Evolutionary conservation across 352 stramenopile species (phyloP).

Genomic region (Pythium utonaiense): DNA sequence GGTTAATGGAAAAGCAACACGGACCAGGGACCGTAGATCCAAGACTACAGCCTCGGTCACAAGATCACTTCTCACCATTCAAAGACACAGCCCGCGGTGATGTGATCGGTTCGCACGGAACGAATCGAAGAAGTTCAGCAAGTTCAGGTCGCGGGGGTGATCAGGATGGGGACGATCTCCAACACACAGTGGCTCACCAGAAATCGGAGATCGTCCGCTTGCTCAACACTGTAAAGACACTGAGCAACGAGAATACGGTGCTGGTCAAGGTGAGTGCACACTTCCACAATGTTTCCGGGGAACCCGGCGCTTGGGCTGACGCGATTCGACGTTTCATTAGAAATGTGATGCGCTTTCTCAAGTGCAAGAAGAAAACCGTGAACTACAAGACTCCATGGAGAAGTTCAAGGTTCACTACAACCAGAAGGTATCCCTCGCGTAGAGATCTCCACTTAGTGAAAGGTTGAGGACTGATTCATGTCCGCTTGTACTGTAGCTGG

Average conservation of each 20-base stretch:
- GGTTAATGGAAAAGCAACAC: constrained; percentile 82
- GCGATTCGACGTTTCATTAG: constrained; percentile 23
- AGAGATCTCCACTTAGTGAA: neutral
- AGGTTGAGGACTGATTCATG: neutral
- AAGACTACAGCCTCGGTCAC: constrained; percentile 11
- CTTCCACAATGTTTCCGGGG: too few relatives aligned
- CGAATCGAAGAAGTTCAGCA: constrained; percentile 18
- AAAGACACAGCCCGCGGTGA: neutral
- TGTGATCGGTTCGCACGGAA: neutral
- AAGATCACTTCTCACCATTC: constrained; percentile 3
- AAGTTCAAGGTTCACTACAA: constrained; percentile 86
- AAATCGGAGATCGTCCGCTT: constrained; percentile 82
- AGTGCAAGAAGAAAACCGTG: constrained; percentile 69
- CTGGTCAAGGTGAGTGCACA: constrained; percentile 67
- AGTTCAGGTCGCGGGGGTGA: constrained; percentile 8
- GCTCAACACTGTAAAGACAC: constrained; percentile 80
- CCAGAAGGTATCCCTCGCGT: constrained; percentile 52
- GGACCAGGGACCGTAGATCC: constrained; percentile 41
- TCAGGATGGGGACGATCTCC: constrained; percentile 40
- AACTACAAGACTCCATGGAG: constrained; percentile 80
- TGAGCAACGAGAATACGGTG: constrained; percentile 82
- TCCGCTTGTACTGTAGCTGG: constrained; percentile 38
- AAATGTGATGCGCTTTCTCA: constrained; percentile 76
- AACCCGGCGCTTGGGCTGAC: too few relatives aligned
- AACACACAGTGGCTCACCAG: constrained; percentile 61